These are phyloP conservation scores for Exophiala bonariae DNA, from an alignment of 2,329 filamentous ascomycete species.

Conservation along the genomic window DNA sequence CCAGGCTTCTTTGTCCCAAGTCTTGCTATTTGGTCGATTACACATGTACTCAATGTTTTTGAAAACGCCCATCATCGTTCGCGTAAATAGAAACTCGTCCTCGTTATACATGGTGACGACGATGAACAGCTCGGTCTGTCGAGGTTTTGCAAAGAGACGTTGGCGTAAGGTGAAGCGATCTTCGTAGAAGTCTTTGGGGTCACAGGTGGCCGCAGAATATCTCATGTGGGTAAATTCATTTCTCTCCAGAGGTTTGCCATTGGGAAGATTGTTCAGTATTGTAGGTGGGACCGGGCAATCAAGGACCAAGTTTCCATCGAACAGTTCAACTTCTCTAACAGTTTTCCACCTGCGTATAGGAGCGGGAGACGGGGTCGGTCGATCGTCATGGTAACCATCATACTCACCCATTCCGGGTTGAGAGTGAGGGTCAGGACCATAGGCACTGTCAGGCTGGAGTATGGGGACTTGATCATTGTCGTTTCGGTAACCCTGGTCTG, in stretches of 20 bases:
- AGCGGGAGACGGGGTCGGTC: conserved; percentile 50
- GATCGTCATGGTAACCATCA: conserved; percentile 31
- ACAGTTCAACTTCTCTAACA: conserved; percentile 96
- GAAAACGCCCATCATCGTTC: conserved; percentile 95
- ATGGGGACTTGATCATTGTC: conserved; percentile 76
- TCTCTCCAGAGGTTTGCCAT: conserved; percentile 75
- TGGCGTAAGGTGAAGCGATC: conserved; percentile 91
- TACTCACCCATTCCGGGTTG: conserved; percentile 36
- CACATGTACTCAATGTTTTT: conserved; percentile 99
- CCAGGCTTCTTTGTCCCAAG: conserved; percentile 98
- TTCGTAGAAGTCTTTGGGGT: conserved; percentile 82
- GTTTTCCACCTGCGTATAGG: conserved; percentile 92
- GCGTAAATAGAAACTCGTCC: conserved; percentile 91
- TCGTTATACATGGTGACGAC: conserved; percentile 99
- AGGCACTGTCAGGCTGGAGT: conserved; percentile 62
- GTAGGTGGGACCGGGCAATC: conserved; percentile 93
- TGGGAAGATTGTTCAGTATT: conserved; percentile 81
- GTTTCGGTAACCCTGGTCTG: conserved; percentile 63
- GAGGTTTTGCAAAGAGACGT: conserved; percentile 84
- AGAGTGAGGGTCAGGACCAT: conserved; percentile 59
- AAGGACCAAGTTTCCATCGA: conserved; percentile 93
- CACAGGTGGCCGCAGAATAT: conserved; percentile 92
- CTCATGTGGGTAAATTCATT: conserved; percentile 78
- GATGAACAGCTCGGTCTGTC: conserved; percentile 93
- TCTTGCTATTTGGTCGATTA: conserved; percentile 87